Percentiles rank a stretch among this genome's conserved stretches.
Conservation (phyloP, 208 protist species). For the Wallacemonas sp. region DNA sequence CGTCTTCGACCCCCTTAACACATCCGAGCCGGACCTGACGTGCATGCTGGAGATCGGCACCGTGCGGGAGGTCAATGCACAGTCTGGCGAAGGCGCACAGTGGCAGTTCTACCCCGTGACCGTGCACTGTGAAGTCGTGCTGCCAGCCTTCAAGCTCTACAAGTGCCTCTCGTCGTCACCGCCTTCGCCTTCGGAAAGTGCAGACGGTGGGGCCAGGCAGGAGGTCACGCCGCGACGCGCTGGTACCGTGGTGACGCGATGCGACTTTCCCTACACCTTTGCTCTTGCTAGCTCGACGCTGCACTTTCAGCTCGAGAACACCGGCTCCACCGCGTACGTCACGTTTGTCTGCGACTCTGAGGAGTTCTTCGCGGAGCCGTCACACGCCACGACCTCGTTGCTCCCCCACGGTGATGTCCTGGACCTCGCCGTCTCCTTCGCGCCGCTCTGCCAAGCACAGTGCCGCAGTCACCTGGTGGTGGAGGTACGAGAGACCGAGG, state of each 20-base stretch:
- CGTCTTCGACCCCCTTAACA: conserved; percentile 56
- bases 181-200: not conserved
- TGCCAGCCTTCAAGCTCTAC: conserved; percentile 60
- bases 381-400: conserved; percentile 23
- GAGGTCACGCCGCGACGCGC: too few relatives aligned
- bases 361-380: conserved; percentile 43
- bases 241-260: conserved; percentile 4
- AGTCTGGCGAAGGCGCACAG: conserved; percentile 53
- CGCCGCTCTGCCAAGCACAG: conserved; percentile 47
- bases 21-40: conserved; percentile 40
- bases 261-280: conserved; percentile 59
- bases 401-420: conserved; percentile 43
- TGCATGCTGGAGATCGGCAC: conserved; percentile 63
- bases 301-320: conserved; percentile 74
- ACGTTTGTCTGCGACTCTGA: conserved; percentile 54
- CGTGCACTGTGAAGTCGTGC: conserved; percentile 57
- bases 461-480: conserved; percentile 53
- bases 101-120: conserved; percentile 76
- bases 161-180: conserved; percentile 10
- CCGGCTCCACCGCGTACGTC: conserved; percentile 67
- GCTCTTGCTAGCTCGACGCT: conserved; percentile 39
- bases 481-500: conserved; percentile 37
- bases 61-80: conserved; percentile 75
- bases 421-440: conserved; percentile 56
- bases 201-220: too few relatives aligned